Percentiles rank a stretch among this genome's conserved stretches.
These are phyloP conservation scores for Trichoderma breve DNA, from an alignment of 2,329 filamentous ascomycete genomes.

Conservation along the genomic window DNA sequence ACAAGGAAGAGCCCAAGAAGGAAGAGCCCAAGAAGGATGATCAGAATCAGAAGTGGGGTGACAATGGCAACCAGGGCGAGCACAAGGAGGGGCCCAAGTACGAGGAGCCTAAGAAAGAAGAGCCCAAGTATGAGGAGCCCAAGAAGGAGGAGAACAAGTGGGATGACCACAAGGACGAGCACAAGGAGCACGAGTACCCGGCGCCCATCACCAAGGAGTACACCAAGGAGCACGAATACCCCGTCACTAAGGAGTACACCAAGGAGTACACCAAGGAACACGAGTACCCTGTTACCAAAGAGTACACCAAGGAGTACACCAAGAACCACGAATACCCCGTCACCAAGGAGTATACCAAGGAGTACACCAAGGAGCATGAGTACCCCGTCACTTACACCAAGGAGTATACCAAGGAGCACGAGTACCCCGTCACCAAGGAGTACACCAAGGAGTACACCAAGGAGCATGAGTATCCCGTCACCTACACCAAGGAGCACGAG, in stretches of 20 bases:
- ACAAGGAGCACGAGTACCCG: not conserved
- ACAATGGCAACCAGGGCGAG: not conserved
- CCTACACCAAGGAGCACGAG: not conserved
- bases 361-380: not conserved
- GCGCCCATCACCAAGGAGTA: not conserved
- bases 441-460: slow-evolving; percentile 9
- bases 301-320: not conserved
- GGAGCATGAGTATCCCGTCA: not conserved
- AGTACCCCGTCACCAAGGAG: not conserved
- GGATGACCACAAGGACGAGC: not conserved
- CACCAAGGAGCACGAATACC: not conserved
- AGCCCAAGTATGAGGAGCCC: not conserved
- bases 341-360: not conserved
- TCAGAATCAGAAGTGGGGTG: not conserved
- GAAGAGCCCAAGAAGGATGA: not conserved
- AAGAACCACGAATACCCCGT: too few relatives aligned
- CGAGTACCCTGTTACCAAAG: not conserved
- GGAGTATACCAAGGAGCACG: not conserved
- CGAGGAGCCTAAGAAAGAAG: not conserved
- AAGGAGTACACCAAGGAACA: not conserved
- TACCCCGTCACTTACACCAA: not conserved
- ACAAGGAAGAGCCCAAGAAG: not conserved
- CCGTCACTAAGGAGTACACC: not conserved
- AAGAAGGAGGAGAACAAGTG: not conserved
- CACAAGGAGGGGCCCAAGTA: not conserved